A percentile compares a stretch with the other conserved stretches of the same genome.
Conservation (phyloP, 192 early-diverging fungal species). For the Diversispora eburnea region DNA sequence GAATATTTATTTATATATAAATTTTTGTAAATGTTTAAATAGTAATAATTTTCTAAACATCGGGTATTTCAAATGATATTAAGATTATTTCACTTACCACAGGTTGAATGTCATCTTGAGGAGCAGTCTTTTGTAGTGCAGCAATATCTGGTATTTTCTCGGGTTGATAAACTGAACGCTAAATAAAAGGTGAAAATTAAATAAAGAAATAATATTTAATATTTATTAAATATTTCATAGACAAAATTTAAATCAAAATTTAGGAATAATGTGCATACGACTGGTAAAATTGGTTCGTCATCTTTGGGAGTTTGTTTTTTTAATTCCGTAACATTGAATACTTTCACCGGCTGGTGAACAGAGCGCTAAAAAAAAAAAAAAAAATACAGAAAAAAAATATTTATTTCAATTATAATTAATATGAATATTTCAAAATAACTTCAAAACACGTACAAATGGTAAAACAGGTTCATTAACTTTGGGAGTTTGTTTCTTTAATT, state of each 20-base stretch:
- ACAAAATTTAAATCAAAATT: not conserved
- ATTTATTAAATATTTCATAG: not conserved
- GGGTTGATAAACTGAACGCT: constrained; percentile 56
- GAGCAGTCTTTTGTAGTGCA: constrained; percentile 45
- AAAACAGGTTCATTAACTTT: too few species aligned
- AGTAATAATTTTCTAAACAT: not conserved
- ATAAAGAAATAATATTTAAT: not conserved
- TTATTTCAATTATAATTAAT: not conserved
- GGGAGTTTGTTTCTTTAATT: too few species aligned
- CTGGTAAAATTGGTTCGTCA: constrained; percentile 33
- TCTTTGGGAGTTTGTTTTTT: constrained; percentile 44
- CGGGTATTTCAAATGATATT: not conserved
- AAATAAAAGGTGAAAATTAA: not conserved
- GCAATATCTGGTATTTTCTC: constrained; percentile 57
- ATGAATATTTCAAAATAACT: not conserved
- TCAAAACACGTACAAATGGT: too few species aligned
- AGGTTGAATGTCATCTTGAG: constrained; percentile 43
- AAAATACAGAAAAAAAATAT: constrained; percentile 3
- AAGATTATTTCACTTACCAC: constrained; percentile 29
- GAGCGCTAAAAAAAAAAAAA: constrained; percentile 37
- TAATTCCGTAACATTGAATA: constrained; percentile 53
- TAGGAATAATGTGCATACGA: constrained; percentile 26
- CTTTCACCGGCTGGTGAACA: constrained; percentile 56
- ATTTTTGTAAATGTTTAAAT: not conserved
- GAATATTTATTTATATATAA: not conserved